phyloP scores from a whole-genome alignment of 768 basidiomycete genomes.

The Tricholoma sp. region DNA sequence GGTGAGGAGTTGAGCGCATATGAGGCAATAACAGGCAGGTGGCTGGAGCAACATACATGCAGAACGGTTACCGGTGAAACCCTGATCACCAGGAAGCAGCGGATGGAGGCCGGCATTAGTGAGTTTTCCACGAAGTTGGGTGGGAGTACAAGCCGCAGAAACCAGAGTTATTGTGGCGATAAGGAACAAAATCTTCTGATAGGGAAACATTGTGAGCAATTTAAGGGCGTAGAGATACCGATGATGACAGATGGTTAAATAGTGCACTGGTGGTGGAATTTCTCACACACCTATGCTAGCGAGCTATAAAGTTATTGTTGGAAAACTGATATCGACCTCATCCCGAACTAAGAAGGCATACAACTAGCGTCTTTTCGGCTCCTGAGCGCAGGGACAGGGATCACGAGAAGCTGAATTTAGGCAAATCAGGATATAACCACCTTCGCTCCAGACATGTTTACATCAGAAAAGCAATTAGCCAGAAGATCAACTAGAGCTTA shows the following conservation, averaged over 20 bases:
- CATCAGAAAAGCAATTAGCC: background rate
- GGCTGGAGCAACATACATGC: background rate
- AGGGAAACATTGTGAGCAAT: background rate
- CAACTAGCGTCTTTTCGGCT: background rate
- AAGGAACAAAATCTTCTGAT: background rate
- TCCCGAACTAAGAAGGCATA: background rate
- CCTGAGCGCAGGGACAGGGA: background rate
- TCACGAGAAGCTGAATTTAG: background rate
- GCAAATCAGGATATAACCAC: background rate
- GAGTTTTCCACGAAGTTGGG: background rate
- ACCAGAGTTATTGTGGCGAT: background rate
- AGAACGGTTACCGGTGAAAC: background rate
- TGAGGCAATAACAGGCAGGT: background rate
- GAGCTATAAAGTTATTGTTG: background rate
- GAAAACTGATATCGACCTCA: background rate
- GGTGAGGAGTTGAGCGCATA: too few relatives aligned
- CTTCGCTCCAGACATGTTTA: background rate
- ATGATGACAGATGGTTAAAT: background rate
- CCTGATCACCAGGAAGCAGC: background rate
- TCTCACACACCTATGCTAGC: background rate
- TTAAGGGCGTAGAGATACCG: background rate
- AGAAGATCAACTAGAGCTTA: background rate
- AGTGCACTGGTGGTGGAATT: background rate
- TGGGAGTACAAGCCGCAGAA: background rate
- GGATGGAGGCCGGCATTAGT: background rate